Conservation (phyloP, 345 rosid species). For the Aquilaria sinensis region DNA sequence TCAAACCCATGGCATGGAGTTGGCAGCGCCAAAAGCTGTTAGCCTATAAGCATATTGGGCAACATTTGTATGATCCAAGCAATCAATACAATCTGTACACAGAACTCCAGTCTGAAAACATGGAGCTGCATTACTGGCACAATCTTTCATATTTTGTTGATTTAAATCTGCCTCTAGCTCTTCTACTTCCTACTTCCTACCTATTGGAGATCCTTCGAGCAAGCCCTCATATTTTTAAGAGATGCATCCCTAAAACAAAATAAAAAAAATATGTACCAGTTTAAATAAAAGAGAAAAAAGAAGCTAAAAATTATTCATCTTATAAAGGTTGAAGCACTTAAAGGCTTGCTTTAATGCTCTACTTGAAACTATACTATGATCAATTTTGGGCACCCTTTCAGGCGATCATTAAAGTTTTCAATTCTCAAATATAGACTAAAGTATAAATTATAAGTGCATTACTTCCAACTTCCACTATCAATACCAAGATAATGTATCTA, state of each 20-base stretch:
- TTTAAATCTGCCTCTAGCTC: constrained; percentile 46
- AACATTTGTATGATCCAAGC: constrained; percentile 97
- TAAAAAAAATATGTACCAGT: background rate
- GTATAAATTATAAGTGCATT: too few relatives aligned
- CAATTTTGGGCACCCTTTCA: too few relatives aligned
- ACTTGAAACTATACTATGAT: background rate
- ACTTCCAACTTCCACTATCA: too few relatives aligned
- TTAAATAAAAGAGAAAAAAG: background rate
- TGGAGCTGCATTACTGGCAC: constrained; percentile 38
- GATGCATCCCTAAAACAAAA: constrained; percentile 46
- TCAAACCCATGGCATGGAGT: constrained; percentile 81
- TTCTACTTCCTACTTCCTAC: constrained; percentile 41
- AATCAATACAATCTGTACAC: constrained; percentile 97
- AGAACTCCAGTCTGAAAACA: constrained; percentile 89
- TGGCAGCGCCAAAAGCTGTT: constrained; percentile 91
- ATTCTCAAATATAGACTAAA: too few relatives aligned
- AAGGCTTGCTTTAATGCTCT: background rate
- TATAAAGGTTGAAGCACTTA: background rate
- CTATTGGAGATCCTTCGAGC: constrained; percentile 59
- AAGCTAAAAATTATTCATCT: too few relatives aligned
- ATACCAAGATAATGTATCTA: too few relatives aligned
- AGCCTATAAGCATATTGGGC: constrained; percentile 98
- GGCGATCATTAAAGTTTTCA: too few relatives aligned
- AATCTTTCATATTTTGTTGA: constrained; percentile 36
- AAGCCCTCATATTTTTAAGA: constrained; percentile 59